Percentiles rank a stretch among this genome's conserved stretches.
Evolutionary conservation across 2,329 filamentous ascomycete genomes (phyloP).

Genomic region (Myriosclerotinia duriaeana): DNA sequence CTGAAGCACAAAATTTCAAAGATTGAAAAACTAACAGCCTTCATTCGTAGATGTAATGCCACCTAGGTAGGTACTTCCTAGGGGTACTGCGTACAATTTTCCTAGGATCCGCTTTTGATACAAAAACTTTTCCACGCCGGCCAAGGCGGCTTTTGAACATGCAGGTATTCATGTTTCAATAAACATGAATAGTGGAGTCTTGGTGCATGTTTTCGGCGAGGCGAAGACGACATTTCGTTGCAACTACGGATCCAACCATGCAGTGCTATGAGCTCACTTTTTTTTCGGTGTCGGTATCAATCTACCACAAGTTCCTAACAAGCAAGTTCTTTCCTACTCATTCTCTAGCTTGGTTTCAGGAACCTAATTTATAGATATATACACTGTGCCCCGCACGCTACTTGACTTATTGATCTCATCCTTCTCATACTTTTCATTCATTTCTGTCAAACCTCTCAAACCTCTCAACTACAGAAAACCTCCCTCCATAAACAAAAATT

Average conservation of each 20-base stretch:
- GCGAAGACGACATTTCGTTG: slow-evolving; percentile 14
- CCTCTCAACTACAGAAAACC: neutral
- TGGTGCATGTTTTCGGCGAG: slow-evolving; percentile 3
- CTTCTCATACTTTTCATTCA: neutral
- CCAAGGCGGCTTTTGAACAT: slow-evolving; percentile 28
- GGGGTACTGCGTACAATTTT: neutral
- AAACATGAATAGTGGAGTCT: slow-evolving; percentile 12
- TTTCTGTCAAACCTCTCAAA: neutral
- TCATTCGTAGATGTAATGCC: slow-evolving; percentile 12
- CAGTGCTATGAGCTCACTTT: slow-evolving; percentile 18
- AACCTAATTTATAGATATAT: slow-evolving; percentile 35
- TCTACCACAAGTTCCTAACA: slow-evolving; percentile 19
- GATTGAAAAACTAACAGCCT: slow-evolving; percentile 6
- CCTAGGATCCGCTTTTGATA: slow-evolving; percentile 36
- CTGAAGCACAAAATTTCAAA: slow-evolving; percentile 14
- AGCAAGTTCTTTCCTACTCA: slow-evolving; percentile 26
- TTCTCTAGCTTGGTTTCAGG: slow-evolving; percentile 37
- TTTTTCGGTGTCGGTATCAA: slow-evolving; percentile 13
- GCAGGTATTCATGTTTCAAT: slow-evolving; percentile 29
- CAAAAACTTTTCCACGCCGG: slow-evolving; percentile 31
- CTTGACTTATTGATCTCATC: neutral
- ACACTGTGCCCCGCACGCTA: slow-evolving; percentile 23
- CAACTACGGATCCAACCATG: slow-evolving; percentile 18
- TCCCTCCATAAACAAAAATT: neutral
- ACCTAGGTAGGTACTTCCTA: neutral